Conservation (phyloP, 2,329 filamentous ascomycete species). For the Trichophyton equinum region DNA sequence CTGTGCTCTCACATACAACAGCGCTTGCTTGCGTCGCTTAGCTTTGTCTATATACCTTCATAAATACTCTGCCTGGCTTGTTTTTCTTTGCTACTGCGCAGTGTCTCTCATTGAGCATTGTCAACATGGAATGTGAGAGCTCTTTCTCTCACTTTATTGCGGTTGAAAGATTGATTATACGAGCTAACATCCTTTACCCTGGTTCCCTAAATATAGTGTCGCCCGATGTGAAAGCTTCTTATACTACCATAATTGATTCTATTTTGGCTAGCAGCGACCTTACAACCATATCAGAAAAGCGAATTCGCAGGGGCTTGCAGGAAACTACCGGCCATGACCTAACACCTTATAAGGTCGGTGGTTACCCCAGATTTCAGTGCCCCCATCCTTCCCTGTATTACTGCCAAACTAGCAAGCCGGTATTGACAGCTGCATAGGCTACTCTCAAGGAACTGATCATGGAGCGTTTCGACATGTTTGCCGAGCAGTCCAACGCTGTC, state of each 20-base stretch:
- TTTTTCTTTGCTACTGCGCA: background rate
- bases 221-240: conserved; percentile 37
- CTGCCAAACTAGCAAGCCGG: background rate
- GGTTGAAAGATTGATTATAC: background rate
- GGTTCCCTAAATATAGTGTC: conserved; percentile 30
- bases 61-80: background rate
- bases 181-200: conserved; percentile 9
- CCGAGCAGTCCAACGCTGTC: conserved; percentile 29
- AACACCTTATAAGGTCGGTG: conserved; percentile 47
- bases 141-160: background rate
- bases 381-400: conserved; percentile 3
- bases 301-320: conserved; percentile 51
- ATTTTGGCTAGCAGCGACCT: conserved; percentile 50
- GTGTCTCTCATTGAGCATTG: background rate
- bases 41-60: background rate
- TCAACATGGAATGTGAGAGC: conserved; percentile 12
- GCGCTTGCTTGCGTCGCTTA: background rate
- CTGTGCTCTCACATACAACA: background rate
- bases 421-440: conserved; percentile 34
- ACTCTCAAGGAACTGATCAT: conserved; percentile 62
- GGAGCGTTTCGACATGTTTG: conserved; percentile 58
- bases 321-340: conserved; percentile 49
- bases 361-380: conserved; percentile 7
- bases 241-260: conserved; percentile 49
- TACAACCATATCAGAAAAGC: conserved; percentile 52